Conservation (phyloP, 768 basidiomycete species). For the Boletus vinaceobasis region DNA sequence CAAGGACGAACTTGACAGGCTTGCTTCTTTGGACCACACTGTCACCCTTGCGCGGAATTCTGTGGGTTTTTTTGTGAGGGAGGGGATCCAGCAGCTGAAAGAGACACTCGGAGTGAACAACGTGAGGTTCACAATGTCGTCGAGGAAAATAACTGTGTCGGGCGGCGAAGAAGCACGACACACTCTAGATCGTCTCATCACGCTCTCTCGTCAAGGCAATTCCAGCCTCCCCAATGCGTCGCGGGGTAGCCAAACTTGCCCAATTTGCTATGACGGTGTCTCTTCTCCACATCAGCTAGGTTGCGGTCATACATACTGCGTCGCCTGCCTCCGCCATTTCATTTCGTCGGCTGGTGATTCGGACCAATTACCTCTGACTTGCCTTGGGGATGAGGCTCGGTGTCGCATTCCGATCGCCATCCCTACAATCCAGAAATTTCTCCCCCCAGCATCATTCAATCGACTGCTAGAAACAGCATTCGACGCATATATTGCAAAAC, state of each 20-base stretch:
- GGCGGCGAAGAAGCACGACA: conserved; percentile 57
- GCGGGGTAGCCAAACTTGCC: conserved; percentile 35
- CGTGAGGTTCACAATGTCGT: conserved; percentile 42
- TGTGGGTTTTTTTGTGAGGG: conserved; percentile 49
- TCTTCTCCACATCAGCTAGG: conserved; percentile 45
- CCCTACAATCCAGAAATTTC: conserved; percentile 44
- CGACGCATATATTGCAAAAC: conserved; percentile 51
- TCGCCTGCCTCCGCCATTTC: conserved; percentile 55
- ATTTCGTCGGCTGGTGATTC: conserved; percentile 53
- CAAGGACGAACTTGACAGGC: conserved; percentile 44
- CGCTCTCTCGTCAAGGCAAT: conserved; percentile 35
- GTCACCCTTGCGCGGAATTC: conserved; percentile 37
- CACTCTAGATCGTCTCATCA: conserved; percentile 41
- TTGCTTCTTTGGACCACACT: conserved; percentile 42
- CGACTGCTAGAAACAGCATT: conserved; percentile 55
- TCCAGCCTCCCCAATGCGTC: not conserved
- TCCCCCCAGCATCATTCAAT: conserved; percentile 52
- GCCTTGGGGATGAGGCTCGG: conserved; percentile 60
- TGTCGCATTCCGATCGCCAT: conserved; percentile 58
- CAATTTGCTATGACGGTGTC: conserved; percentile 48
- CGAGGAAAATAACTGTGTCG: conserved; percentile 45
- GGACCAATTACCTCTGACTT: conserved; percentile 61
- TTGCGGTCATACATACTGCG: conserved; percentile 70
- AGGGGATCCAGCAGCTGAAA: conserved; percentile 47
- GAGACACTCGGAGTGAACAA: conserved; percentile 55